A percentile compares a stretch with the other conserved stretches of the same genome.
Evolutionary conservation across 352 stramenopile species (phyloP).

Genomic region (Sclerospora graminicola): DNA sequence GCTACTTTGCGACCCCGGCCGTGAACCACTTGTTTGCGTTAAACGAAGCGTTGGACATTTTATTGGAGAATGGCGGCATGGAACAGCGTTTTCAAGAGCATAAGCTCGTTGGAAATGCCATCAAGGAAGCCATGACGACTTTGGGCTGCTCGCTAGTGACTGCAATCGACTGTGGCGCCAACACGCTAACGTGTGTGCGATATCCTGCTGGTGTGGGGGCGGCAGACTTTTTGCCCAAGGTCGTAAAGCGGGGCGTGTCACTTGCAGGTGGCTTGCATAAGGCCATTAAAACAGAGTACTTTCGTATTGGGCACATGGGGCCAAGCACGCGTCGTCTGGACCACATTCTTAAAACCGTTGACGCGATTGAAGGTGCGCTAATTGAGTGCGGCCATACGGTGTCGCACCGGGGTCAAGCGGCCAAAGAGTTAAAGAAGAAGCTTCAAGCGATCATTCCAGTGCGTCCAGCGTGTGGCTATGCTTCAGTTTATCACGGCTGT

Average conservation of each 20-base stretch:
- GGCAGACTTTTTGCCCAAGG: constrained; percentile 64
- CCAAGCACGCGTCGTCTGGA: constrained; percentile 64
- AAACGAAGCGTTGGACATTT: constrained; percentile 52
- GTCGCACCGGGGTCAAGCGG: constrained; percentile 40
- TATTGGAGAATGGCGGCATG: constrained; percentile 67
- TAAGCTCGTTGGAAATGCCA: constrained; percentile 34
- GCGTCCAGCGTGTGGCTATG: constrained; percentile 32
- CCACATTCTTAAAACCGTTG: constrained; percentile 62
- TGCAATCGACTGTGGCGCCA: constrained; percentile 31
- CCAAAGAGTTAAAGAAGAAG: constrained; percentile 41
- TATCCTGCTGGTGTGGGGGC: constrained; percentile 55
- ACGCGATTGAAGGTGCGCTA: constrained; percentile 59
- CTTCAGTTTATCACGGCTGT: constrained; percentile 40
- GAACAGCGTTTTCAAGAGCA: constrained; percentile 72
- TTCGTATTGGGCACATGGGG: constrained; percentile 79
- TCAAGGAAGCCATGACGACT: constrained; percentile 60
- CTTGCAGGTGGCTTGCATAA: constrained; percentile 66
- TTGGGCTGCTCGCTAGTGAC: constrained; percentile 58
- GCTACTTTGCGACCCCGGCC: constrained; percentile 68
- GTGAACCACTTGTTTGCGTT: constrained; percentile 74
- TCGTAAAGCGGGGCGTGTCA: constrained; percentile 57
- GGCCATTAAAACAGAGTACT: constrained; percentile 80
- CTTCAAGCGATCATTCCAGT: constrained; percentile 41
- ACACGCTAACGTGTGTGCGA: constrained; percentile 68
- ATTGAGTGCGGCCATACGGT: constrained; percentile 63